Evolutionary conservation across 176 grass and related monocot species (phyloP).

Genomic region (Eragrostis curvula): DNA sequence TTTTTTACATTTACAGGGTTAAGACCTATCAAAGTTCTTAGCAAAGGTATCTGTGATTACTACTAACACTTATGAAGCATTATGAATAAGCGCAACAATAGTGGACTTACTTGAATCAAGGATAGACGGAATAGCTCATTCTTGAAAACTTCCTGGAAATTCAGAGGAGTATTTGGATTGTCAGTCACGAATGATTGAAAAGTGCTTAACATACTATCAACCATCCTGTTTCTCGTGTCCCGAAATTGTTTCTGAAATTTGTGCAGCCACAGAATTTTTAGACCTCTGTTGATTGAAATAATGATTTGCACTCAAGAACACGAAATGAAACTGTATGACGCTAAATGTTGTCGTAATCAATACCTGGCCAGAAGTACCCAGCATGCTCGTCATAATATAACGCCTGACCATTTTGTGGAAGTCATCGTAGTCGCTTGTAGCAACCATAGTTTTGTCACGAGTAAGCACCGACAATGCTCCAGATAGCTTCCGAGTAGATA

Average conservation of each 20-base stretch:
- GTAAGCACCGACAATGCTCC: slow-evolving; percentile 74
- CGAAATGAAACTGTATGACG: neutral
- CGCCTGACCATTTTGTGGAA: slow-evolving; percentile 92
- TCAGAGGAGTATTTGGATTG: slow-evolving; percentile 56
- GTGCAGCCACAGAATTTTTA: slow-evolving; percentile 20
- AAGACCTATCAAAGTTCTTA: slow-evolving; percentile 7
- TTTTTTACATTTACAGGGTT: too few relatives aligned
- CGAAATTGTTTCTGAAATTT: slow-evolving; percentile 68
- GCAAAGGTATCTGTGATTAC: neutral
- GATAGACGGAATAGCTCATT: slow-evolving; percentile 67
- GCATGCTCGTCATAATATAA: slow-evolving; percentile 63
- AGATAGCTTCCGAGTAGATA: slow-evolving; percentile 79
- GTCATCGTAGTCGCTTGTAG: slow-evolving; percentile 80
- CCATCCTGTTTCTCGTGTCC: slow-evolving; percentile 60
- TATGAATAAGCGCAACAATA: neutral
- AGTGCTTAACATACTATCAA: slow-evolving; percentile 58
- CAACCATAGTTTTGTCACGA: slow-evolving; percentile 75
- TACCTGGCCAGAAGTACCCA: slow-evolving; percentile 83
- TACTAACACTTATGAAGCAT: neutral
- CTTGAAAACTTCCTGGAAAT: slow-evolving; percentile 77
- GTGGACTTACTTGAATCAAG: slow-evolving; percentile 65
- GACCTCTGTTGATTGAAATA: neutral
- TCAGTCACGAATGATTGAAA: slow-evolving; percentile 38
- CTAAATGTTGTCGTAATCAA: neutral
- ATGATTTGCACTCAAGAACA: neutral